These are phyloP conservation scores for Neonectria ditissima DNA, from an alignment of 2,329 filamentous ascomycete genomes.

Conservation along the genomic window DNA sequence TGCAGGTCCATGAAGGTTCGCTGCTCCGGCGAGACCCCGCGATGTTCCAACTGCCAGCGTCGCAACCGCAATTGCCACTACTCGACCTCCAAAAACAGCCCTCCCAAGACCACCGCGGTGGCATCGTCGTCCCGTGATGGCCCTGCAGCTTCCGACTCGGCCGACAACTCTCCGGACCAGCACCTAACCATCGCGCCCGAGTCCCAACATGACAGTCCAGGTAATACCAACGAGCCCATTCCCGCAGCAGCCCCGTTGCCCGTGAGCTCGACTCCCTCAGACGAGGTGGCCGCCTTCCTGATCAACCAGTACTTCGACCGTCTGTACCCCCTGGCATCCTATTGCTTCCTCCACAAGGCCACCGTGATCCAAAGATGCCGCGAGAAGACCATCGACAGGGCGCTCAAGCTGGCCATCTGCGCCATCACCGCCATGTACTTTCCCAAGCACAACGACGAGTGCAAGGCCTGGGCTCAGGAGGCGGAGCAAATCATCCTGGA, in stretches of 20 bases:
- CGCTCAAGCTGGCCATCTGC: constrained; percentile 41
- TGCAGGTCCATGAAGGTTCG: constrained; percentile 45
- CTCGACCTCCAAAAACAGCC: constrained; percentile 27
- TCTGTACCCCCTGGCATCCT: constrained; percentile 40
- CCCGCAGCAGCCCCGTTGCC: neutral
- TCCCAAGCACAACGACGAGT: constrained; percentile 28
- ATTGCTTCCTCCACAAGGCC: constrained; percentile 41
- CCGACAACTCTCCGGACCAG: constrained; percentile 25
- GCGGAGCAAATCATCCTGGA: constrained; percentile 42
- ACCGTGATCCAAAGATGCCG: constrained; percentile 44
- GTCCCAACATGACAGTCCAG: constrained; percentile 27
- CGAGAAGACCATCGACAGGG: constrained; percentile 41
- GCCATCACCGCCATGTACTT: constrained; percentile 43
- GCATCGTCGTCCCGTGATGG: constrained; percentile 31
- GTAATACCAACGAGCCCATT: neutral
- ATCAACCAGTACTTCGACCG: constrained; percentile 42
- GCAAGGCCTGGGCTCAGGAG: constrained; percentile 39
- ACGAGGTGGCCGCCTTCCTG: constrained; percentile 35
- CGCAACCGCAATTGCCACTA: constrained; percentile 43
- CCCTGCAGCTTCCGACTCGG: neutral
- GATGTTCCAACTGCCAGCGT: constrained; percentile 41
- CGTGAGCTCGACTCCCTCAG: constrained; percentile 17
- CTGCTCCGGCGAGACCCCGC: constrained; percentile 43
- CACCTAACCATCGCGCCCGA: constrained; percentile 30
- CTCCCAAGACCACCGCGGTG: constrained; percentile 13